Evolutionary conservation across 306 rosid species (phyloP).

Genomic region (Urtica urens): DNA sequence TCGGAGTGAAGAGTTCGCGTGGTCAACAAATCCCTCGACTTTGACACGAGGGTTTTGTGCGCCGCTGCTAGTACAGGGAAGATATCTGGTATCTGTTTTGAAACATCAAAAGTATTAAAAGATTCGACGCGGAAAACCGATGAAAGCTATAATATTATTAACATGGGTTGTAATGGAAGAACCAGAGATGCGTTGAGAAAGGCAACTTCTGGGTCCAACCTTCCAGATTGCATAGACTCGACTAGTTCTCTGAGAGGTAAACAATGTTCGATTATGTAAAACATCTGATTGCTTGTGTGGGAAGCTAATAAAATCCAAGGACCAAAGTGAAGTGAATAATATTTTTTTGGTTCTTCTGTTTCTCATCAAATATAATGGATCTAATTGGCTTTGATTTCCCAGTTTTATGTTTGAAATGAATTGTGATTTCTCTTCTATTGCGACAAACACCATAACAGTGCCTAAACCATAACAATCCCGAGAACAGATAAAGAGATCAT

Average conservation of each 20-base stretch:
- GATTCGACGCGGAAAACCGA: background rate
- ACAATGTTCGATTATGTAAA: no score
- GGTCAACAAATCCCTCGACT: slow-evolving; percentile 62
- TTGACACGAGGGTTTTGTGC: slow-evolving; percentile 57
- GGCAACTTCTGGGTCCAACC: slow-evolving; percentile 78
- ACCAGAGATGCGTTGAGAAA: slow-evolving; percentile 82
- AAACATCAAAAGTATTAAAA: background rate
- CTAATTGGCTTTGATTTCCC: no score
- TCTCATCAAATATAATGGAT: no score
- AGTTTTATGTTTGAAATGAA: no score
- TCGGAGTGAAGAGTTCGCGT: slow-evolving; percentile 90
- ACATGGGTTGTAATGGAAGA: slow-evolving; percentile 11
- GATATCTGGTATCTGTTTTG: slow-evolving; percentile 69
- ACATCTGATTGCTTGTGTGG: no score
- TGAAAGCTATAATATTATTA: background rate
- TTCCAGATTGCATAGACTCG: slow-evolving; percentile 66
- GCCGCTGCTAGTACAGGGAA: slow-evolving; percentile 80
- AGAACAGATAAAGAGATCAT: no score
- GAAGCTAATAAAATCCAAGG: no score
- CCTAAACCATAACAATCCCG: no score
- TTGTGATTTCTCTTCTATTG: no score
- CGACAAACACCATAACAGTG: no score
- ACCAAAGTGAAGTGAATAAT: no score
- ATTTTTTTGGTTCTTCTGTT: no score
- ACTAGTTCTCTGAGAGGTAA: slow-evolving; percentile 63